A percentile compares a stretch with the other conserved stretches of the same genome.
Evolutionary conservation across 495 filamentous ascomycete species (phyloP).

Genomic region (Daldinia concentrica): DNA sequence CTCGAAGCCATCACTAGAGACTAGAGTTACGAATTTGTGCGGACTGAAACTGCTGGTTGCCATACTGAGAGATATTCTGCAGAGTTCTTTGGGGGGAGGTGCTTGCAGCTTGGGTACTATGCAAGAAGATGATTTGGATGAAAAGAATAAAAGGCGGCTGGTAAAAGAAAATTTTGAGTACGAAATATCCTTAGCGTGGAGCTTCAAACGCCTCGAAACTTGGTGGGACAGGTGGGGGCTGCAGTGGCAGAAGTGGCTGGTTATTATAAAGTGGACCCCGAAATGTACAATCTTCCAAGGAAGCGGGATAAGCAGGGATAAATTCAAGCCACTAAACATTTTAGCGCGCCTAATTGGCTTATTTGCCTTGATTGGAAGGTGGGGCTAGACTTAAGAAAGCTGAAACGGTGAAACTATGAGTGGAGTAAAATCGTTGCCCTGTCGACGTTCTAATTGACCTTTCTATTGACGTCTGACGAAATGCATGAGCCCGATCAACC

Average conservation of each 20-base stretch:
- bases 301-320: background rate
- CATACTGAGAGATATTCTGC: conserved; percentile 28
- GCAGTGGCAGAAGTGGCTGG: conserved; percentile 7
- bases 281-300: conserved; percentile 1
- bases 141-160: background rate
- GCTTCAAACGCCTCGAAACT: background rate
- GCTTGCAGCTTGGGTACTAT: background rate
- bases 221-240: conserved; percentile 4
- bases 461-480: conserved; percentile 49
- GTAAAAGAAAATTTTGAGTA: conserved; percentile 6
- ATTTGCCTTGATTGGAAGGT: conserved; percentile 5
- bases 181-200: background rate
- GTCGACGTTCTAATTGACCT: conserved; percentile 37
- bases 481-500: conserved; percentile 40
- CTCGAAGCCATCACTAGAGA: conserved; percentile 88
- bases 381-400: conserved; percentile 27
- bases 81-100: background rate
- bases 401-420: conserved; percentile 37
- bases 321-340: background rate
- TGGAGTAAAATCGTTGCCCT: conserved; percentile 34
- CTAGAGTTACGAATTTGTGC: conserved; percentile 81
- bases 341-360: conserved; percentile 11
- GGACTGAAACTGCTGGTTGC: conserved; percentile 24
- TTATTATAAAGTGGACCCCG: background rate
- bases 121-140: background rate